Base-by-base conservation (phyloP, 1,284 basidiomycete genomes). In the Trichosporon sp. region DNA sequence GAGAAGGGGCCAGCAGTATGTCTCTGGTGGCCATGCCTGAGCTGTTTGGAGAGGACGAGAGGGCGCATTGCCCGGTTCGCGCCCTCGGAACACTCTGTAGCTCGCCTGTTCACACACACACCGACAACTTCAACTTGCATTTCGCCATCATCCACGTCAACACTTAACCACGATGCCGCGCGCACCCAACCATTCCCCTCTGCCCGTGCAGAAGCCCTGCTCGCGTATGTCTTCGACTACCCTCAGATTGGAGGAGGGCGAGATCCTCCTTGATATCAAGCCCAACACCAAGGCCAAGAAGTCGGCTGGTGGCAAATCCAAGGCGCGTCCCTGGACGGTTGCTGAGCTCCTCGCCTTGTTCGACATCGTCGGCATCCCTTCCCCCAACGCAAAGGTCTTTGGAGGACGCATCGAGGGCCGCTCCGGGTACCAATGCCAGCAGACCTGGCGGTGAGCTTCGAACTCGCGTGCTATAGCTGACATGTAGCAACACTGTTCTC, bases 1-100 rank as follows among this genome's bases (percentile, higher is more conserved):
- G 77, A 76, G n/a, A 63, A 78, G 78, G 19, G 78, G 78, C 2
- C 67, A 72, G 31, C 76, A 77, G 69, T 78, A 78, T 51, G 73
- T 77, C n/a, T 59, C 71, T 31, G 77, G 77, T 4, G 77, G 77
- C 1, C 71, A 76, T 65, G 70, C 31, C 7, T 63, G 59, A 63
- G n/a, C 11, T 10, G 31, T n/a, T 26, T 61, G 56, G 16, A 31
- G 1, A 4, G 51, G 21, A 16, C 21, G n/a, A 40, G 16, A 11
- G 38, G 12, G 10, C 38, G 16, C 43, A 46, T 14, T n/a, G 16
- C 4, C 16, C 43, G 4, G 16, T 14, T n/a, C 4, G 43, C 43
- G 43, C 43, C 51, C 51, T 26, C 51, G 8, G 7, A 21, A 19
- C 4, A 10, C 21, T 1, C 2, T 16, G 11, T 40, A 8, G 6